Evolutionary conservation across 83 land plant genomes (phyloP).

Genomic region (Thuja plicata): DNA sequence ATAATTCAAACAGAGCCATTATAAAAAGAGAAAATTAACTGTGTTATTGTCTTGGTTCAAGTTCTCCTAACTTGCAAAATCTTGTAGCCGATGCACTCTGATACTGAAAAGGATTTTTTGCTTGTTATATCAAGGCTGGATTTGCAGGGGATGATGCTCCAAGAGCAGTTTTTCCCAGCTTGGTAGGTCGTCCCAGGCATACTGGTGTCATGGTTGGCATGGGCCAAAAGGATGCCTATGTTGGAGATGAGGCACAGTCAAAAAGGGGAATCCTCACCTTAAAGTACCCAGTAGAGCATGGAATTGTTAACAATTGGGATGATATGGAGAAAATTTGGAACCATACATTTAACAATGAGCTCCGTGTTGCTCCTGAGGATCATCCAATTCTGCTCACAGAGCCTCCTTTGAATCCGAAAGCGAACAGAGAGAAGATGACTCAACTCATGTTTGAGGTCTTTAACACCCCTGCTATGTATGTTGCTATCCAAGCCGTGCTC

Average conservation of each 20-base stretch:
- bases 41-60: background rate
- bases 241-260: constrained; percentile 23
- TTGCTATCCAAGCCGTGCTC: constrained; percentile 20
- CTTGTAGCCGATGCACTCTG: background rate
- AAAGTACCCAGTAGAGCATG: constrained; percentile 21
- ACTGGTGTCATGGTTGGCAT: constrained; percentile 27
- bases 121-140: constrained; percentile 16
- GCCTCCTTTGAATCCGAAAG: constrained; percentile 18
- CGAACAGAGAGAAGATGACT: constrained; percentile 17
- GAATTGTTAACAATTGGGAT: constrained; percentile 19
- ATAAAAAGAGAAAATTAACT: background rate
- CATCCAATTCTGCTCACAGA: constrained; percentile 19
- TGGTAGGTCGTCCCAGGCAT: constrained; percentile 23
- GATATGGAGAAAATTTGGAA: constrained; percentile 22
- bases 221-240: constrained; percentile 27
- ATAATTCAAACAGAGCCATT: background rate
- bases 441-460: constrained; percentile 21
- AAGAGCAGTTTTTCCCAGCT: constrained; percentile 23
- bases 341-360: constrained; percentile 20
- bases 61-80: background rate
- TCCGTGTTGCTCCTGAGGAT: constrained; percentile 21
- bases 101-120: background rate
- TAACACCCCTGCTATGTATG: constrained; percentile 19
- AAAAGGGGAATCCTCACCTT: constrained; percentile 18
- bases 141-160: constrained; percentile 29